Conservation (phyloP, 768 basidiomycete genomes). For the Cyclocybe cylindracea region DNA sequence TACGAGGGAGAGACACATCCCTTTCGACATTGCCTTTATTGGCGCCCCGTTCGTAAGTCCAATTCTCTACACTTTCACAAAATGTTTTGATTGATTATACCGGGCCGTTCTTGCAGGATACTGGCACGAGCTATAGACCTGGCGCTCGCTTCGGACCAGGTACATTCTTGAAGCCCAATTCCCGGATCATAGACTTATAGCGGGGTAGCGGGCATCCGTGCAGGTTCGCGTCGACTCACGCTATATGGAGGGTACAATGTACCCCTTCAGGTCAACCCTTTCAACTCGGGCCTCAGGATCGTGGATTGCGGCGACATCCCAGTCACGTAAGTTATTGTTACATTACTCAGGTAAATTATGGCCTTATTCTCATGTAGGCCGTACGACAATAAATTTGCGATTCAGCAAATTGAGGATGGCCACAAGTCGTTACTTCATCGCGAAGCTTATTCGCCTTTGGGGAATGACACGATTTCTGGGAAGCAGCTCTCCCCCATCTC, state of each 20-base stretch:
- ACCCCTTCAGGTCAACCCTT: slow-evolving; percentile 72
- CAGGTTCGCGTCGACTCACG: slow-evolving; percentile 74
- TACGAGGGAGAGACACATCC: slow-evolving; percentile 52
- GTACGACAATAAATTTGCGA: slow-evolving; percentile 74
- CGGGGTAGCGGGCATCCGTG: slow-evolving; percentile 64
- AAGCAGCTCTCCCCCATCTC: slow-evolving; percentile 58
- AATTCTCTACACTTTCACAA: not conserved
- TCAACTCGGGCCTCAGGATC: slow-evolving; percentile 63
- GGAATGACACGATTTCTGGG: slow-evolving; percentile 63
- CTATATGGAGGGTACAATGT: slow-evolving; percentile 81
- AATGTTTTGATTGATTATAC: not conserved
- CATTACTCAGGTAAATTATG: not conserved
- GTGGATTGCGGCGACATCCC: slow-evolving; percentile 82
- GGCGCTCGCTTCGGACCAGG: slow-evolving; percentile 84
- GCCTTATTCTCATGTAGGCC: slow-evolving; percentile 36
- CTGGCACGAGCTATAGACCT: slow-evolving; percentile 75
- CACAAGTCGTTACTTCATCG: slow-evolving; percentile 73
- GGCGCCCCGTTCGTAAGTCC: slow-evolving; percentile 72
- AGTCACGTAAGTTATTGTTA: slow-evolving; percentile 47
- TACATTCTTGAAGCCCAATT: slow-evolving; percentile 12
- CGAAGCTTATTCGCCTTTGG: slow-evolving; percentile 58
- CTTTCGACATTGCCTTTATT: slow-evolving; percentile 82
- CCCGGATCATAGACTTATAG: slow-evolving; percentile 1
- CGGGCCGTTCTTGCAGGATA: slow-evolving; percentile 44
- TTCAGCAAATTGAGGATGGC: slow-evolving; percentile 72